A percentile compares a stretch with the other conserved stretches of the same genome.
Conservation (phyloP, 192 early-diverging fungal genomes). For the Backusella parvicylindrica region DNA sequence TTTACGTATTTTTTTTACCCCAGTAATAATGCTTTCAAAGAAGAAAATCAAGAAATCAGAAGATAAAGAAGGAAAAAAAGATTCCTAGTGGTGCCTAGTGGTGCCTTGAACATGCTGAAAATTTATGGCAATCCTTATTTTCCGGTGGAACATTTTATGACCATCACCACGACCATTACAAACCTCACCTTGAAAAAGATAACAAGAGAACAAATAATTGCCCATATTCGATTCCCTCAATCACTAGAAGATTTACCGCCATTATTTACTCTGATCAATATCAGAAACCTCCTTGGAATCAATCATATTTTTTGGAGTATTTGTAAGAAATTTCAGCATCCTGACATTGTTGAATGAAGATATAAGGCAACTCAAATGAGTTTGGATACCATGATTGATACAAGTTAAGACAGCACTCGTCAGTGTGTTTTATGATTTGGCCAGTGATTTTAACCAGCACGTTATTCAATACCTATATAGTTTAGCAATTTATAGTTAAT, state of each 20-base stretch:
- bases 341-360: not conserved
- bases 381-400: not conserved
- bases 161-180: not conserved
- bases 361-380: not conserved
- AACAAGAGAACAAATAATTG: constrained; percentile 1
- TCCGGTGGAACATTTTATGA: not conserved
- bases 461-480: not conserved
- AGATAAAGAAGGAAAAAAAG: no score
- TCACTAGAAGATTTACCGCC: not conserved
- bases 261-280: not conserved
- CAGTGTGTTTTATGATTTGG: not conserved
- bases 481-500: not conserved
- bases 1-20: no score
- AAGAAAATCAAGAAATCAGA: no score
- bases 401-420: not conserved
- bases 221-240: not conserved
- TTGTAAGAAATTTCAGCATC: not conserved
- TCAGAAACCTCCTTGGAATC: not conserved
- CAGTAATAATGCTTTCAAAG: no score
- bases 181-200: not conserved
- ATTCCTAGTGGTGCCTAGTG: no score
- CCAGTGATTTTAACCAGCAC: not conserved
- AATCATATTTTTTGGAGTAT: not conserved
- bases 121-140: not conserved
- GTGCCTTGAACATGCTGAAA: no score